A percentile compares a stretch with the other conserved stretches of the same genome.
Evolutionary conservation across 331 rosid species (phyloP).

Genomic region (Quercus tomentella): DNA sequence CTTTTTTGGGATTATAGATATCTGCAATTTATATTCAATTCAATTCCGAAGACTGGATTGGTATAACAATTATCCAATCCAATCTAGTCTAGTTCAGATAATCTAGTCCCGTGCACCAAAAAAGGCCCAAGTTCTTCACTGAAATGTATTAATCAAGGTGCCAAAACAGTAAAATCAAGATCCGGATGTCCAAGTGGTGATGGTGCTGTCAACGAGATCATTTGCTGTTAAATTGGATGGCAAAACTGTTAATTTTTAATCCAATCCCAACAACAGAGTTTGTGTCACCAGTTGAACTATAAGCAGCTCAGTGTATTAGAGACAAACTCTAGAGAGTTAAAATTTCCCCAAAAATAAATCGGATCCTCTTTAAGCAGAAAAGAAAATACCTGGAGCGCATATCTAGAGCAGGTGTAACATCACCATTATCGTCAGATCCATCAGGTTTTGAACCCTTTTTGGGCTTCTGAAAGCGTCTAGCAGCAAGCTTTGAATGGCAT

Average conservation of each 20-base stretch:
- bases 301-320: not conserved
- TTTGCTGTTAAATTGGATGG: not conserved
- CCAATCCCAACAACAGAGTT: not conserved
- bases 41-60: too few relatives aligned
- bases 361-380: constrained; percentile 2
- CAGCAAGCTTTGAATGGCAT: constrained; percentile 91
- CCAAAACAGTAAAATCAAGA: too few relatives aligned
- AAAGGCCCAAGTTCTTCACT: too few relatives aligned
- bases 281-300: not conserved
- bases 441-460: constrained; percentile 78
- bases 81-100: too few relatives aligned
- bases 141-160: too few relatives aligned
- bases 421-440: constrained; percentile 96
- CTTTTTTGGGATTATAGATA: too few relatives aligned
- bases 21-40: too few relatives aligned
- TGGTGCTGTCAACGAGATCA: too few relatives aligned
- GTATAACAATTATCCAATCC: too few relatives aligned
- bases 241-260: not conserved
- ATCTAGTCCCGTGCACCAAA: too few relatives aligned
- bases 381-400: constrained; percentile 65
- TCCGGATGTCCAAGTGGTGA: too few relatives aligned
- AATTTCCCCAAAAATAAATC: not conserved
- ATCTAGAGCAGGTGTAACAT: constrained; percentile 60
- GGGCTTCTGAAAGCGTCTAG: constrained; percentile 88
- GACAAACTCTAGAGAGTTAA: not conserved